Conservation (phyloP, 352 stramenopile genomes). For the Phytophthora litchii region DNA sequence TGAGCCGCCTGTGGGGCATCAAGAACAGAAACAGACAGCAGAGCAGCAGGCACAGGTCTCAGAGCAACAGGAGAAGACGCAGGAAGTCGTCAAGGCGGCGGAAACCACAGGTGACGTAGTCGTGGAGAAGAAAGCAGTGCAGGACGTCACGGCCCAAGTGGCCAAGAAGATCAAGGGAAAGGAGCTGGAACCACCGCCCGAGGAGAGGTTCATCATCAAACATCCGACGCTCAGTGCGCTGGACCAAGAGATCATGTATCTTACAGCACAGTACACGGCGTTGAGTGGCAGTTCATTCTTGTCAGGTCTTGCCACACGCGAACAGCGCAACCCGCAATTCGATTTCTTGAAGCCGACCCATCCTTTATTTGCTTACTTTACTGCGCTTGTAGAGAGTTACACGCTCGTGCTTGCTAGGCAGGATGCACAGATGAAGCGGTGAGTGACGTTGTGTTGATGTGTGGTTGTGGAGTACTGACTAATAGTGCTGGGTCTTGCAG, state of each 20-base stretch:
- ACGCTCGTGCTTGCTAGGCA: constrained; percentile 84
- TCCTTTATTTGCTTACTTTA: constrained; percentile 98
- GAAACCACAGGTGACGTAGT: constrained; percentile 53
- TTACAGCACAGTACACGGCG: constrained; percentile 98
- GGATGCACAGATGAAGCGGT: constrained; percentile 72
- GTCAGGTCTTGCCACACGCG: constrained; percentile 90
- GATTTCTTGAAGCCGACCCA: constrained; percentile 98
- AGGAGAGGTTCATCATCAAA: constrained; percentile 87
- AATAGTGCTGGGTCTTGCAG: constrained; percentile 19
- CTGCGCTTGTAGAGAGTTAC: constrained; percentile 97
- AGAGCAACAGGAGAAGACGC: constrained; percentile 29
- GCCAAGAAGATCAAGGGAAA: constrained; percentile 94
- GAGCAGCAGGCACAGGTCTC: constrained; percentile 13
- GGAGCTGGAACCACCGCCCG: constrained; percentile 59
- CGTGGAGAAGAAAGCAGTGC: constrained; percentile 88
- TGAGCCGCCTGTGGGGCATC: constrained; percentile 23
- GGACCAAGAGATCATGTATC: constrained; percentile 98
- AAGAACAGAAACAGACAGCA: constrained; percentile 27
- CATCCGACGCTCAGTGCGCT: constrained; percentile 90
- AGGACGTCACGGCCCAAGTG: constrained; percentile 80
- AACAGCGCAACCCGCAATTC: constrained; percentile 98
- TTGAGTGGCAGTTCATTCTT: constrained; percentile 96
- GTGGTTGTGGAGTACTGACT: constrained; percentile 7
- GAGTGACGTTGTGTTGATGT: constrained; percentile 6
- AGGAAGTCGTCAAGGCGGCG: constrained; percentile 31